Conservation (phyloP, 495 filamentous ascomycete genomes). For the Penicillium cataractarum region DNA sequence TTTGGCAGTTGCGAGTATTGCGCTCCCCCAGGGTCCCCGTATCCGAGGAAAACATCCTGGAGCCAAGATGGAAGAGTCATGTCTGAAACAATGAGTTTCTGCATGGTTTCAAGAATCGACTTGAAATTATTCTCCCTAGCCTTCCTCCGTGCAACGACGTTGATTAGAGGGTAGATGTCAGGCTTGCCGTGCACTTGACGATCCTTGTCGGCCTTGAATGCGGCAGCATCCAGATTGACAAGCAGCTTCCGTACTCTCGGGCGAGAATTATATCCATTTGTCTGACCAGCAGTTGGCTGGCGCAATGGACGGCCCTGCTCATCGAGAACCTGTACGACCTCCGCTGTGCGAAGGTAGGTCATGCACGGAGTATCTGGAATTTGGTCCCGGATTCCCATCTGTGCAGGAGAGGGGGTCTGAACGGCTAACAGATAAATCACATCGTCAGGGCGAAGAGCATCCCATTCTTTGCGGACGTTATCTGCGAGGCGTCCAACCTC, state of each 20-base stretch:
- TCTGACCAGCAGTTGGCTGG: constrained; percentile 53
- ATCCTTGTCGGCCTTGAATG: constrained; percentile 80
- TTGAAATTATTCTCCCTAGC: constrained; percentile 98
- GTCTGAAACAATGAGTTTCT: constrained; percentile 81
- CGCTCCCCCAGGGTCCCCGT: constrained; percentile 87
- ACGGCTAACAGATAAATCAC: constrained; percentile 86
- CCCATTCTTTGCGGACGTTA: constrained; percentile 84
- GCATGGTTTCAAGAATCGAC: constrained; percentile 87
- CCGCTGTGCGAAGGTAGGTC: constrained; percentile 75
- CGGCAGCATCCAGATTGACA: constrained; percentile 76
- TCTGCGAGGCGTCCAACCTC: constrained; percentile 80
- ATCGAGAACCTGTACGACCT: constrained; percentile 86
- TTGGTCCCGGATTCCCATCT: constrained; percentile 57
- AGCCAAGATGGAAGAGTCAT: constrained; percentile 89
- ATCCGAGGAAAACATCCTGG: constrained; percentile 94
- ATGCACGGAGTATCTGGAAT: constrained; percentile 62
- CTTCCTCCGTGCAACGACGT: constrained; percentile 81
- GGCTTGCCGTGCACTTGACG: constrained; percentile 62
- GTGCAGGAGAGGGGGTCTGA: constrained; percentile 50
- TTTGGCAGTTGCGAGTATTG: constrained; percentile 84
- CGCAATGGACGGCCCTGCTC: constrained; percentile 80
- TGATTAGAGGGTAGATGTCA: constrained; percentile 83
- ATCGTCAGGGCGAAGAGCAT: constrained; percentile 84
- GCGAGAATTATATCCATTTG: constrained; percentile 56
- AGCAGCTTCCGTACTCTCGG: constrained; percentile 69